A percentile compares a stretch with the other conserved stretches of the same genome.
These are phyloP conservation scores for Scheffersomyces quercinus DNA, from an alignment of 1,139 yeast species.

Conservation along the genomic window DNA sequence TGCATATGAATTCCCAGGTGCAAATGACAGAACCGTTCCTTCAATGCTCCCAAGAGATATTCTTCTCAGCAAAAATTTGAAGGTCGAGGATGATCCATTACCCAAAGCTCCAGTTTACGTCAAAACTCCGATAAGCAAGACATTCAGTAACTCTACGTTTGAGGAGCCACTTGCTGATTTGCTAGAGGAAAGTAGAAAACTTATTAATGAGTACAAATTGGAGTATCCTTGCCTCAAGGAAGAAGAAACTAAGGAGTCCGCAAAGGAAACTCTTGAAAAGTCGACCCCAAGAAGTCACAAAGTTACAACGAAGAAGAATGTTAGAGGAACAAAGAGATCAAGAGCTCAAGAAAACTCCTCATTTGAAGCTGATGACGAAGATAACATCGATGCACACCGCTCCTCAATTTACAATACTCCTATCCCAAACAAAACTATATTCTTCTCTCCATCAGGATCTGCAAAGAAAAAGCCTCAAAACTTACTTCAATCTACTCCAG, in stretches of 20 bases:
- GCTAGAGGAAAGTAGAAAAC: slow-evolving; percentile 21
- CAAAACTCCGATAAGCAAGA: slow-evolving; percentile 14
- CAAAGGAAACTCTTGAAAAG: neutral
- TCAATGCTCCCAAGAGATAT: slow-evolving; percentile 17
- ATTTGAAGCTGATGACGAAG: slow-evolving; percentile 6
- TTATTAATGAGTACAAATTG: slow-evolving; percentile 18
- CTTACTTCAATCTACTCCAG: slow-evolving; percentile 26
- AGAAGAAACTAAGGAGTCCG: neutral
- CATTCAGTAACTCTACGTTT: slow-evolving; percentile 7
- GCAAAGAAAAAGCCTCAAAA: slow-evolving; percentile 18
- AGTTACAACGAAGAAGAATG: neutral
- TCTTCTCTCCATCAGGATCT: slow-evolving; percentile 32
- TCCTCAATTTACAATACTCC: slow-evolving; percentile 28
- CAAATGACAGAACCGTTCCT: neutral
- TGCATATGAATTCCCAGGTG: slow-evolving; percentile 24
- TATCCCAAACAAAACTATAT: slow-evolving; percentile 30
- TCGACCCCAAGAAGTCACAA: neutral
- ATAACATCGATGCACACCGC: slow-evolving; percentile 5
- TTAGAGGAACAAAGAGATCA: slow-evolving; percentile 3
- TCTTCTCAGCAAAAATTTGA: slow-evolving; percentile 25
- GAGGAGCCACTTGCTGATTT: slow-evolving; percentile 33
- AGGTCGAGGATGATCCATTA: slow-evolving; percentile 19
- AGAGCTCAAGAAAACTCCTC: slow-evolving; percentile 7
- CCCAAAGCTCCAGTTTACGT: slow-evolving; percentile 12
- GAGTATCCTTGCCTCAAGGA: slow-evolving; percentile 18